Evolutionary conservation across 2,329 filamentous ascomycete genomes (phyloP).

Genomic region (Colletotrichum sidae): DNA sequence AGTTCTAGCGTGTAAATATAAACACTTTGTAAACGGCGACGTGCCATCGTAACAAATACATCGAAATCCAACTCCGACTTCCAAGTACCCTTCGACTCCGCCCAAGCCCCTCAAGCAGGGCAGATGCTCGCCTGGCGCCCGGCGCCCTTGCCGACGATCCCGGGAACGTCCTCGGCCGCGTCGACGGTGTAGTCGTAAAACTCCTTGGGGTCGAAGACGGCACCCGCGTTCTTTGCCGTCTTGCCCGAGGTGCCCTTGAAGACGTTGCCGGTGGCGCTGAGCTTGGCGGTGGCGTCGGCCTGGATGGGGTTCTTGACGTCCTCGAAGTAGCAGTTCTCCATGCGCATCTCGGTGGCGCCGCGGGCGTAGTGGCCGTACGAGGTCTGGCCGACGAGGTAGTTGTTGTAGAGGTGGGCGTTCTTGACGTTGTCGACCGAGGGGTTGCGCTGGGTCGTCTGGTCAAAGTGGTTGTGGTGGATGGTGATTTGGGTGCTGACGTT

Average conservation of each 20-base stretch:
- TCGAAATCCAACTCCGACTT: constrained; percentile 6
- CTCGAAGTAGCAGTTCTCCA: constrained; percentile 44
- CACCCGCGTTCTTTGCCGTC: constrained; percentile 30
- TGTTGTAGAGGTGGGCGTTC: constrained; percentile 44
- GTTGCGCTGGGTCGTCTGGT: constrained; percentile 42
- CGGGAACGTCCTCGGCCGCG: constrained; percentile 39
- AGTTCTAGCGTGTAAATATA: constrained; percentile 17
- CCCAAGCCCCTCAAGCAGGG: constrained; percentile 9
- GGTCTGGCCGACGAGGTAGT: constrained; percentile 41
- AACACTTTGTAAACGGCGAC: constrained; percentile 11
- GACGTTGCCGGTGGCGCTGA: constrained; percentile 35
- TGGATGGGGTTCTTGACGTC: constrained; percentile 40
- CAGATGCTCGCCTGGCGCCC: constrained; percentile 41
- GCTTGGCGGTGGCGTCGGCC: constrained; percentile 33
- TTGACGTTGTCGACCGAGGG: constrained; percentile 42
- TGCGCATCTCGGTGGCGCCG: constrained; percentile 40
- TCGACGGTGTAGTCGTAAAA: constrained; percentile 39
- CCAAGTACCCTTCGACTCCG: not conserved
- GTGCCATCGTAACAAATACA: constrained; percentile 26
- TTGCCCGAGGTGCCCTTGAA: constrained; percentile 33
- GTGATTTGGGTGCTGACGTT: constrained; percentile 41
- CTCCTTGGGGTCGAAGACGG: constrained; percentile 31
- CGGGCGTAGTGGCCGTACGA: constrained; percentile 43
- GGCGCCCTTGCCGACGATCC: constrained; percentile 38
- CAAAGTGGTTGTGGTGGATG: constrained; percentile 43